Evolutionary conservation across 345 rosid genomes (phyloP).

Genomic region (Salix viminalis): DNA sequence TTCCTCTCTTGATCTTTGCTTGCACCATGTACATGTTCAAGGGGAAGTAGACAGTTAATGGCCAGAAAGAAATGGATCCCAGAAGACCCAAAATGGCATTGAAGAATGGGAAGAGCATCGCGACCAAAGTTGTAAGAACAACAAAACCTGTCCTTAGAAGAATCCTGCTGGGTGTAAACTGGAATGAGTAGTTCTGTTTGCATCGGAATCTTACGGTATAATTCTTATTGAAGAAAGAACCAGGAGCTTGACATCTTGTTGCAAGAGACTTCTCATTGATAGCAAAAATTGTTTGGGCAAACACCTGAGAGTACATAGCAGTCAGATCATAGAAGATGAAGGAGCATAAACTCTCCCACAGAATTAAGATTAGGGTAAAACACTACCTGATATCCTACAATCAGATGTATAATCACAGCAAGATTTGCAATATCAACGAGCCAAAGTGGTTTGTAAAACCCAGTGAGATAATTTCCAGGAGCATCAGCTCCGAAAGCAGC

Average conservation of each 20-base stretch:
- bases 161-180: not conserved
- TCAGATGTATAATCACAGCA: conserved; percentile 27
- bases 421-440: conserved; percentile 33
- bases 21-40: conserved; percentile 19
- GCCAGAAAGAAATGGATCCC: conserved; percentile 16
- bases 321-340: too few relatives aligned
- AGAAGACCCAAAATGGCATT: conserved; percentile 1
- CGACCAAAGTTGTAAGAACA: not conserved
- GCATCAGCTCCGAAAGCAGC: conserved; percentile 34
- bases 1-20: conserved; percentile 11
- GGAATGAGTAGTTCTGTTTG: not conserved
- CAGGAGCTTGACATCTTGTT: not conserved
- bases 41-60: conserved; percentile 17
- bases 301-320: conserved; percentile 1
- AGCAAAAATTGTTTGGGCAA: conserved; percentile 23
- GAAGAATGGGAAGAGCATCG: not conserved
- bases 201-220: not conserved
- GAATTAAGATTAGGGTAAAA: too few relatives aligned
- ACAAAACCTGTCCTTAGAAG: conserved; percentile 3
- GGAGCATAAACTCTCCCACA: too few relatives aligned
- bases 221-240: conserved; percentile 5
- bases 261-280: conserved; percentile 5
- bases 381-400: conserved; percentile 36
- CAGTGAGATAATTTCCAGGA: conserved; percentile 34
- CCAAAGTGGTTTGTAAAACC: conserved; percentile 30